These are phyloP conservation scores for Fusarium sambucinum DNA, from an alignment of 2,329 filamentous ascomycete species.

Conservation along the genomic window DNA sequence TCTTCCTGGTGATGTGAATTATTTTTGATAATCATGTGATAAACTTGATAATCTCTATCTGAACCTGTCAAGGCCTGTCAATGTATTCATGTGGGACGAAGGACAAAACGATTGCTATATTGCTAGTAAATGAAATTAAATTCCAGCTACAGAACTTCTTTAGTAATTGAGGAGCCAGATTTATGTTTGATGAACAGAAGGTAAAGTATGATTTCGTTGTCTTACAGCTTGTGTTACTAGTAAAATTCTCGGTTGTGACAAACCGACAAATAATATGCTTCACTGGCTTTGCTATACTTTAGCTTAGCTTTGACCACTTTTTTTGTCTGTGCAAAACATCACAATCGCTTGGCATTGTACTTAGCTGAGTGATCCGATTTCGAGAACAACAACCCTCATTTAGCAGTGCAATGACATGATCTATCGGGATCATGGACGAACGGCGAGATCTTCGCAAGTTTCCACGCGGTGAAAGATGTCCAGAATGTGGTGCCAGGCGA, in stretches of 20 bases:
- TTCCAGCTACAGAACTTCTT: accelerated
- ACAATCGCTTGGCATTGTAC: not conserved
- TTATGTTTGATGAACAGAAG: not conserved
- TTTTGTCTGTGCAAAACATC: conserved; percentile 10
- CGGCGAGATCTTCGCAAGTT: conserved; percentile 63
- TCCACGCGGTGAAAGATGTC: conserved; percentile 65
- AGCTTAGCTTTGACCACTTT: conserved; percentile 25
- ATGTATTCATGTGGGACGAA: not conserved
- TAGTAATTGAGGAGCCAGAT: not conserved
- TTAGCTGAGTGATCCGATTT: not conserved
- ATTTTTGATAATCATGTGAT: conserved; percentile 7
- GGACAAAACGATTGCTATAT: not conserved
- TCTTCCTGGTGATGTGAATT: conserved; percentile 52
- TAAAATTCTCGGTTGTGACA: conserved; percentile 2
- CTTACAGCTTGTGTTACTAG: not conserved
- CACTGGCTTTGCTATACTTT: not conserved
- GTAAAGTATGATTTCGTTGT: not conserved
- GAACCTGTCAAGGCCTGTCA: not conserved
- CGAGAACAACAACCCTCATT: not conserved
- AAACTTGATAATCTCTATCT: not conserved
- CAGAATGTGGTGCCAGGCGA: conserved; percentile 76
- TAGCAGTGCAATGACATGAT: conserved; percentile 1
- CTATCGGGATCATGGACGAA: conserved; percentile 53
- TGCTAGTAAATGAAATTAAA: not conserved
- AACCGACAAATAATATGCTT: conserved; percentile 10